phyloP scores from a whole-genome alignment of 306 rosid species.

The Mimosa bimucronata region DNA sequence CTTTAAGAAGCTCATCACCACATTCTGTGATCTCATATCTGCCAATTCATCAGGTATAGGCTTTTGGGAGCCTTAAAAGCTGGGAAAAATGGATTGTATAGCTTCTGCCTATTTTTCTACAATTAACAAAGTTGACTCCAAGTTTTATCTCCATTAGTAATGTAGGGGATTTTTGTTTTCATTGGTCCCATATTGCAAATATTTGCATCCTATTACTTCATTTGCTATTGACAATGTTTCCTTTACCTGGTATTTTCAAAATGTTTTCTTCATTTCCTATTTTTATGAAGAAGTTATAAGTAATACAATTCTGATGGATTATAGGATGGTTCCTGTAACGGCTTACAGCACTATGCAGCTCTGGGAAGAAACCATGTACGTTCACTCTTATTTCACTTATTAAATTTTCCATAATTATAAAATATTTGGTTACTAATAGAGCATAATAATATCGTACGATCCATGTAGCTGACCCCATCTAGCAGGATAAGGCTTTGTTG shows the following conservation, averaged over 20 bases:
- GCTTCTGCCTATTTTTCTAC: conserved; percentile 25
- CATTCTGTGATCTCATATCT: conserved; percentile 71
- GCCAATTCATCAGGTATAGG: conserved; percentile 82
- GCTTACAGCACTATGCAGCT: conserved; percentile 92
- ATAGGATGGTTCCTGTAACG: conserved; percentile 94
- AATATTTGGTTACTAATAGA: background rate
- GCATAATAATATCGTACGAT: no score
- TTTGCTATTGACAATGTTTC: background rate
- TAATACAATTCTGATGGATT: conserved; percentile 32
- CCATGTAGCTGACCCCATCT: no score
- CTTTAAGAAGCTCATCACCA: conserved; percentile 76
- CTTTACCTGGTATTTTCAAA: background rate
- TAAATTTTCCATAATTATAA: conserved; percentile 5
- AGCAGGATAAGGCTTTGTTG: no score
- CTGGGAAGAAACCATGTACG: conserved; percentile 82
- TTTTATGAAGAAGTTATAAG: conserved; percentile 8
- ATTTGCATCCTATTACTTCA: background rate
- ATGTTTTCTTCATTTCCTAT: background rate
- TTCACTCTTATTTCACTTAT: conserved; percentile 33
- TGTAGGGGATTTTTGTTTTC: background rate
- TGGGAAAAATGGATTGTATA: background rate
- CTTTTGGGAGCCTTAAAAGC: conserved; percentile 10
- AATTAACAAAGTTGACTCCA: conserved; percentile 16
- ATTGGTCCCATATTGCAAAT: background rate
- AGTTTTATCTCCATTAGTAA: background rate